Conservation (phyloP, 805 yeast species). For the Ogataea salicorniae region DNA sequence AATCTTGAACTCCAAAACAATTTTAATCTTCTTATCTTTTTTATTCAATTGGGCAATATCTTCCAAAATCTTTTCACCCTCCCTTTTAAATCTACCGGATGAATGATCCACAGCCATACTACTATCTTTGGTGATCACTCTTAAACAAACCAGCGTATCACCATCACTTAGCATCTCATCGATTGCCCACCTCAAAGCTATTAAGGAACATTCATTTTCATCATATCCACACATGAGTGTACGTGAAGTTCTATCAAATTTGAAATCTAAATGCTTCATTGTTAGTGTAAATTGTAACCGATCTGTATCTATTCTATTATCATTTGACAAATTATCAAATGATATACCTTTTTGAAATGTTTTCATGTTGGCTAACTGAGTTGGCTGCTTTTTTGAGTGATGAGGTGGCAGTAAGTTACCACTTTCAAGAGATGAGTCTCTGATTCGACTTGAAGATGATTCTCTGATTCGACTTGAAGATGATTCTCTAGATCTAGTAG, state of each 20-base stretch:
- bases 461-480: too few relatives aligned
- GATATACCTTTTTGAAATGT: constrained; percentile 31
- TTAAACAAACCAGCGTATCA: constrained; percentile 40
- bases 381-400: constrained; percentile 1
- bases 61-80: constrained; percentile 31
- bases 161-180: constrained; percentile 40
- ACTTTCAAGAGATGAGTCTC: background rate
- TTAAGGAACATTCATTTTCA: constrained; percentile 36
- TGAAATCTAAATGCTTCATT: constrained; percentile 33
- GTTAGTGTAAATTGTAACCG: constrained; percentile 34
- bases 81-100: constrained; percentile 25
- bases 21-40: constrained; percentile 34
- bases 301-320: constrained; percentile 19
- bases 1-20: constrained; percentile 39
- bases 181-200: constrained; percentile 41
- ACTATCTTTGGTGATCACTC: constrained; percentile 35
- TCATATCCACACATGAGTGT: constrained; percentile 42
- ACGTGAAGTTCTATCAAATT: constrained; percentile 33
- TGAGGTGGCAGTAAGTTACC: background rate
- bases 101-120: constrained; percentile 15
- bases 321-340: constrained; percentile 39
- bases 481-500: background rate
- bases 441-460: background rate
- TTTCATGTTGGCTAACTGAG: constrained; percentile 5
- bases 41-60: constrained; percentile 30